Conservation (phyloP, 2,329 filamentous ascomycete species). For the Elsinoe perseae region DNA sequence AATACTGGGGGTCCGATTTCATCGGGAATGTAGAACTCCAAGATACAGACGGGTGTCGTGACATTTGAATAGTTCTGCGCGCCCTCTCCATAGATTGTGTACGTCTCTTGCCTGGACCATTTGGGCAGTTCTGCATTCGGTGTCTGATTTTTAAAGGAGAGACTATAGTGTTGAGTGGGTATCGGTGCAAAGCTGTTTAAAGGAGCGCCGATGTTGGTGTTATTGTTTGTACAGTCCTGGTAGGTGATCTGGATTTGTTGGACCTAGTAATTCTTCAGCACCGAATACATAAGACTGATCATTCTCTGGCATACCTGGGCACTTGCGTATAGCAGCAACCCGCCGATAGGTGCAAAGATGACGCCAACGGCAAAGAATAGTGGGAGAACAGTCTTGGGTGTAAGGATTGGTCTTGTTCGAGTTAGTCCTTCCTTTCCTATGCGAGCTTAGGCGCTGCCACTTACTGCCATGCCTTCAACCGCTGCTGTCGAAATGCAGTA, state of each 20-base stretch:
- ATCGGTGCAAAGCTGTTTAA: conserved; percentile 48
- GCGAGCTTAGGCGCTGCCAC: conserved; percentile 33
- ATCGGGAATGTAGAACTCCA: conserved; percentile 74
- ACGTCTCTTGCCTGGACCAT: conserved; percentile 23
- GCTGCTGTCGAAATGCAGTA: conserved; percentile 93
- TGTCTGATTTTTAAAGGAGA: conserved; percentile 58
- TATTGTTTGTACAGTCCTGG: conserved; percentile 59
- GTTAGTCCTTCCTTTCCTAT: conserved; percentile 31
- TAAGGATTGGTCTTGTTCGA: conserved; percentile 70
- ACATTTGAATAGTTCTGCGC: conserved; percentile 20
- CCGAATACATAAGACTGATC: too few species aligned
- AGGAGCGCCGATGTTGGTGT: conserved; percentile 29
- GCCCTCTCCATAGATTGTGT: conserved; percentile 23
- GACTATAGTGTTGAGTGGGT: conserved; percentile 50
- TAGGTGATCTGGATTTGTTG: conserved; percentile 91
- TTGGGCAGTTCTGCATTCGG: conserved; percentile 22
- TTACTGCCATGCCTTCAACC: conserved; percentile 97
- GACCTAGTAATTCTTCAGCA: conserved; percentile 49
- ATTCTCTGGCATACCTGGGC: conserved; percentile 51
- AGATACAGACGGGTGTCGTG: conserved; percentile 52
- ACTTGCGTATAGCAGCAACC: conserved; percentile 77
- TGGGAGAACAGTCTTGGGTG: conserved; percentile 84
- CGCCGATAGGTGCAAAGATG: conserved; percentile 89
- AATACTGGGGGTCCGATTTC: conserved; percentile 73
- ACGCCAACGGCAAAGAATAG: conserved; percentile 86